phyloP scores from a whole-genome alignment of 2,329 filamentous ascomycete genomes.

The Phialophora macrospora region DNA sequence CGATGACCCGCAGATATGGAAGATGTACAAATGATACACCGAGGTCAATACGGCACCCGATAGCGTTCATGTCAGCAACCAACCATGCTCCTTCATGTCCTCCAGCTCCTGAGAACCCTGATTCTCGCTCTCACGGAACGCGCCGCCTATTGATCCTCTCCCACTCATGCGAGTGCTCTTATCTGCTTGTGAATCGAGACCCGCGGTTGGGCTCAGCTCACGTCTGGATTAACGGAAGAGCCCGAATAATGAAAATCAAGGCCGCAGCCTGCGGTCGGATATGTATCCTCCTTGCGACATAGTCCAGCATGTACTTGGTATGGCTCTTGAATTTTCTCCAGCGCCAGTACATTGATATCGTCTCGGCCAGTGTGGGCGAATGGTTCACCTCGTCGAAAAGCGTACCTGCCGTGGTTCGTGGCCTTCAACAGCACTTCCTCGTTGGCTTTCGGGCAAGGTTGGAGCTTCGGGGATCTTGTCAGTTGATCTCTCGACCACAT shows the following conservation, averaged over 20 bases:
- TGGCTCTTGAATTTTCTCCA: neutral
- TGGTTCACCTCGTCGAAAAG: conserved; percentile 14
- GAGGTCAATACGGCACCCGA: neutral
- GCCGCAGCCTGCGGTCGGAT: neutral
- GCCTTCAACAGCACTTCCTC: conserved; percentile 27
- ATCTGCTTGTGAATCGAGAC: neutral
- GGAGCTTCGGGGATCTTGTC: conserved; percentile 22
- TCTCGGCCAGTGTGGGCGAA: neutral
- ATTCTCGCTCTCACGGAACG: neutral
- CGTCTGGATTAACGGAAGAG: neutral
- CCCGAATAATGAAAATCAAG: neutral
- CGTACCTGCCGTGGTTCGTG: conserved; percentile 31
- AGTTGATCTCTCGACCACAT: conserved; percentile 25
- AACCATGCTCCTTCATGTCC: neutral
- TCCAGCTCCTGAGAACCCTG: neutral
- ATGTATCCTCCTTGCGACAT: neutral
- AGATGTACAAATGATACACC: conserved; percentile 7
- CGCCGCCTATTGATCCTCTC: neutral
- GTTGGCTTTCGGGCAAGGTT: conserved; percentile 21
- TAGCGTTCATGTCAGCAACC: neutral
- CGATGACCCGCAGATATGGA: conserved; percentile 18
- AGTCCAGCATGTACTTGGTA: neutral
- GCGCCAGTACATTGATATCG: neutral
- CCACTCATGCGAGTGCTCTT: neutral
- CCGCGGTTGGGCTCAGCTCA: neutral